Percentiles rank a stretch among this genome's conserved stretches.
These are phyloP conservation scores for Aureobasidium pullulans DNA, from an alignment of 2,329 filamentous ascomycete species.

Conservation along the genomic window DNA sequence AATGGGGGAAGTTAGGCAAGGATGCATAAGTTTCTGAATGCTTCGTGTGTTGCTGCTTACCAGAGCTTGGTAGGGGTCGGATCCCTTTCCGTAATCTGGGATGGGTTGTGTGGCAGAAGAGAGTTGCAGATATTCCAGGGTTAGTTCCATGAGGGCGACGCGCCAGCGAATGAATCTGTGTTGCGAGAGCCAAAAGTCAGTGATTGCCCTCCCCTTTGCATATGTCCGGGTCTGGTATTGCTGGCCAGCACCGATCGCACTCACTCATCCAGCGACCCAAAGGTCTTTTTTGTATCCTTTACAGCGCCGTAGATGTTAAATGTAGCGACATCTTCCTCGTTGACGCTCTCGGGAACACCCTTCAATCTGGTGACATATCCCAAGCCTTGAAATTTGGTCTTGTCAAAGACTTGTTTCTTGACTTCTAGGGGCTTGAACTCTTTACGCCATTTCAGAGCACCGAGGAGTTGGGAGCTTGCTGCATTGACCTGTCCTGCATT, in stretches of 20 bases:
- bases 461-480: constrained; percentile 69
- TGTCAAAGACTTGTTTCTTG: constrained; percentile 54
- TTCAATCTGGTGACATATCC: constrained; percentile 74
- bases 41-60: no score
- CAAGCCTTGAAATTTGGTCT: constrained; percentile 65
- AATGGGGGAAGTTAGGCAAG: no score
- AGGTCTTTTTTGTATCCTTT: constrained; percentile 72
- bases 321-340: constrained; percentile 61
- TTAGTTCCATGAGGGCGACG: constrained; percentile 82
- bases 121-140: constrained; percentile 67
- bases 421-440: constrained; percentile 63
- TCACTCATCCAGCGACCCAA: constrained; percentile 74
- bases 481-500: constrained; percentile 69
- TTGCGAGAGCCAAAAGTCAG: not conserved
- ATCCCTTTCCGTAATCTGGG: constrained; percentile 55
- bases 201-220: not conserved
- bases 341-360: constrained; percentile 44
- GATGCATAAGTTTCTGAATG: no score
- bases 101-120: constrained; percentile 61
- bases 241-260: constrained; percentile 22
- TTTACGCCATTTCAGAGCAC: constrained; percentile 78
- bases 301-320: constrained; percentile 92
- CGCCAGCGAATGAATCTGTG: constrained; percentile 82
- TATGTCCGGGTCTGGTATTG: no score
- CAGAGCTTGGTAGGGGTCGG: constrained; percentile 81